Base-by-base conservation (phyloP, 768 basidiomycete species). In the Suillus occidentalis region DNA sequence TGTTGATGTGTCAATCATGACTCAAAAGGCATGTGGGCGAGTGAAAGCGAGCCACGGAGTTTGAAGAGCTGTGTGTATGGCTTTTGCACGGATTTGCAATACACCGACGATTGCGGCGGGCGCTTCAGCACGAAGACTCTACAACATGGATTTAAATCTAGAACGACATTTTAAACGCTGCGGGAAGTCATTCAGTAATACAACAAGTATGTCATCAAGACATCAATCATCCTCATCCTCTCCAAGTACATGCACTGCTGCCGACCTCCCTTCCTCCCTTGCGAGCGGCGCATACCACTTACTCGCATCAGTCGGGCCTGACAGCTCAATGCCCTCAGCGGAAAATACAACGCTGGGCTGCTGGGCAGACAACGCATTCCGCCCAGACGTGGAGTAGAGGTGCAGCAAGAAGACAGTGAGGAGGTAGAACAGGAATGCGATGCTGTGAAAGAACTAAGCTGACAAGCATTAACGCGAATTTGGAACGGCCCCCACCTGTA, bases 371-470 rank as follows among this genome's bases (percentile, higher is more conserved):
- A 73, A 65, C 2, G 84, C 84, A 66, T 90, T 88, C 36, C 82
- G 83, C 3, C 89, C 89, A 18, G 84, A 85, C 0, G 83, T 86
- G 7, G 82, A 69, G 72, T 90, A 94, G 1, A 94, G 78, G 67
- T 89, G 83, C 69, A 94, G 82, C 60, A 96, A 83, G 71, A 84
- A 83, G 31, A 89, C 80, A 59, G 90, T 86, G 70, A 91, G 83
- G 7, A 89, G 81, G 76, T 96, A 95, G 34, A 95, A 71, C 45
- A 92, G 66, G 81, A 96, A 95, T 0, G 92, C 87, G 55, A 90
- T 80, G 71, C 89, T 90, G 65, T 39, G 31, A 40, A 1, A 28
- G 25, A 28, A 22, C 40, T 49, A 25, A 62, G 65, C 57, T 40
- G 69, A 59, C 22, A 5, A 43, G 55, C 18, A 40, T 58, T 62